Percentiles rank a stretch among this genome's conserved stretches.
phyloP scores from a whole-genome alignment of 352 stramenopile genomes.

The Peronospora belbahrii region DNA sequence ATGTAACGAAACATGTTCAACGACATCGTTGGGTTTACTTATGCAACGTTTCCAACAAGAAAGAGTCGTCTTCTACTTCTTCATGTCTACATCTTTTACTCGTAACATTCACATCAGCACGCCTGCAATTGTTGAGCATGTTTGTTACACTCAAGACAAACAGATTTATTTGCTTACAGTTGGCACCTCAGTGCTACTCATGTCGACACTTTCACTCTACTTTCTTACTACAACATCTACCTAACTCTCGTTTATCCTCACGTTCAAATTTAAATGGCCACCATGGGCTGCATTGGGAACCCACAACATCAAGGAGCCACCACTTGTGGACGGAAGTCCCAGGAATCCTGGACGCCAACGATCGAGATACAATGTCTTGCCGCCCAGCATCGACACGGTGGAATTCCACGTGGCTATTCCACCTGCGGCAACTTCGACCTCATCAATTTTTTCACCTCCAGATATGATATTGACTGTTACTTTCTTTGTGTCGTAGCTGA shows the following conservation, averaged over 20 bases:
- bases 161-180: not conserved
- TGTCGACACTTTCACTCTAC: not conserved
- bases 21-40: no score
- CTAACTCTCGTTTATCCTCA: conserved; percentile 38
- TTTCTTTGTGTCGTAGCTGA: conserved; percentile 35
- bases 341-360: conserved; percentile 48
- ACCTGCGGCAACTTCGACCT: conserved; percentile 34
- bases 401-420: conserved; percentile 31
- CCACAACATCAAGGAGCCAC: conserved; percentile 60
- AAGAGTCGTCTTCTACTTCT: no score
- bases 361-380: conserved; percentile 64
- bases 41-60: no score
- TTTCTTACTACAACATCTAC: not conserved
- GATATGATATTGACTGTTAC: conserved; percentile 48
- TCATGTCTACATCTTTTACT: no score
- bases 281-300: conserved; percentile 31
- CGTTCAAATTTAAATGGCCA: conserved; percentile 39
- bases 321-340: conserved; percentile 40
- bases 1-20: not conserved
- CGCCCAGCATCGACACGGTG: conserved; percentile 22
- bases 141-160: not conserved
- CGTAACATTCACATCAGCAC: no score
- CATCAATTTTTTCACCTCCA: conserved; percentile 33
- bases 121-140: no score
- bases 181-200: not conserved